These are phyloP conservation scores for Protomyces inouyei DNA, from an alignment of 1,139 yeast species.

Conservation along the genomic window DNA sequence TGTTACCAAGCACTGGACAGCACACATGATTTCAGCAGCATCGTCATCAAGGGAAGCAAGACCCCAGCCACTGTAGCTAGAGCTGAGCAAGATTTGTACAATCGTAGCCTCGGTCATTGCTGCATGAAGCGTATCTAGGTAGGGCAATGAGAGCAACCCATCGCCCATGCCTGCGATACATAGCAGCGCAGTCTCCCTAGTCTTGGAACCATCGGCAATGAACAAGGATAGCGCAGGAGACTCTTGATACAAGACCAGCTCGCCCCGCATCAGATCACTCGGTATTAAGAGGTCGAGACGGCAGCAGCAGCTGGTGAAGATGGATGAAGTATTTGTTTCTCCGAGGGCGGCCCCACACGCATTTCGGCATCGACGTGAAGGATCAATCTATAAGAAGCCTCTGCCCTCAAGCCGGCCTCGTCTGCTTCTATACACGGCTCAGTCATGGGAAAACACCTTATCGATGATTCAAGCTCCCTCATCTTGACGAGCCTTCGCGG, in stretches of 20 bases:
- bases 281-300: too few relatives aligned
- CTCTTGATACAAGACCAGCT: not conserved
- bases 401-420: too few relatives aligned
- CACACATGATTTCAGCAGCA: not conserved
- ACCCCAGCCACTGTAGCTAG: not conserved
- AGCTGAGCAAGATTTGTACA: not conserved
- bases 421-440: too few relatives aligned
- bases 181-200: not conserved
- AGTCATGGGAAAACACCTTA: constrained; percentile 30
- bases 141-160: not conserved
- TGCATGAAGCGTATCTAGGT: not conserved
- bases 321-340: too few relatives aligned
- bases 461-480: constrained; percentile 30
- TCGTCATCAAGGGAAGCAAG: not conserved
- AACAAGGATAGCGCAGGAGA: not conserved
- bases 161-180: not conserved
- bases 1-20: not conserved
- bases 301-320: too few relatives aligned
- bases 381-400: too few relatives aligned
- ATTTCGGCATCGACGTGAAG: too few relatives aligned
- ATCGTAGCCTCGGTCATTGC: not conserved
- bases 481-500: constrained; percentile 32
- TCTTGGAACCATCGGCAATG: not conserved
- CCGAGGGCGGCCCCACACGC: too few relatives aligned
- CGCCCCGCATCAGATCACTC: not conserved